Evolutionary conservation across 257 asterid genomes (phyloP), one percentile per base, ranked within the genome.

Genomic region (Przewalskia tangutica): DNA sequence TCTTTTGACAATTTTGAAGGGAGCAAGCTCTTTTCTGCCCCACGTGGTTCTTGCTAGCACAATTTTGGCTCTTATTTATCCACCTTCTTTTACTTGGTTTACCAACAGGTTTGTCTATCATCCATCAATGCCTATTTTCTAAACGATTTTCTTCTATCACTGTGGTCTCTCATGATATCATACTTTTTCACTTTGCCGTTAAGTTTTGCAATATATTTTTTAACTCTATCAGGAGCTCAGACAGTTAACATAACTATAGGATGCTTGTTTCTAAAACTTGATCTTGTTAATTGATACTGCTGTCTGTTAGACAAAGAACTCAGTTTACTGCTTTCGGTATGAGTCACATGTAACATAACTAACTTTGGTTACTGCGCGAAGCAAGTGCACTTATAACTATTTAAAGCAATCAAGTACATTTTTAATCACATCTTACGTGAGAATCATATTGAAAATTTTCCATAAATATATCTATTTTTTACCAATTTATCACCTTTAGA

Each of bases 41-140:
- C 98, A 94, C 83, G 98, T 93, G 81, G 97, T 95, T 81, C 86
- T 95, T 65, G 97, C 93, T 70, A 95, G 98, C 85, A 93, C 97
- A 60, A 77, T 89, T 81, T 90, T 95, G 92, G 99, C 98, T 83
- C 97, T 95, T 59, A 70, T 95, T 65, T 92, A 92, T 88, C 99
- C 98, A 17, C 97, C 99, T 81, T 95, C 98, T 67, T 95, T 95
- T 87, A 86, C 93, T 79, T 95, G 99, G 99, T 95, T 95, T 85
- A 94, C 99, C 2, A 93, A 82, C 93, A 95, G 97, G 99, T 95
- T 84, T n/a, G 83, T 67, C 76, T 66, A 64, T 60, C 81, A 34
- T 51, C 32, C 50, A 56, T 36, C 2, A 18, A 23, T 12, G 59
- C 79, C 17, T 42, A 16, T 18, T 18, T 75, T 20, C 23, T 48